Conservation (phyloP, 208 protist genomes). For the Porcisia deanei region DNA sequence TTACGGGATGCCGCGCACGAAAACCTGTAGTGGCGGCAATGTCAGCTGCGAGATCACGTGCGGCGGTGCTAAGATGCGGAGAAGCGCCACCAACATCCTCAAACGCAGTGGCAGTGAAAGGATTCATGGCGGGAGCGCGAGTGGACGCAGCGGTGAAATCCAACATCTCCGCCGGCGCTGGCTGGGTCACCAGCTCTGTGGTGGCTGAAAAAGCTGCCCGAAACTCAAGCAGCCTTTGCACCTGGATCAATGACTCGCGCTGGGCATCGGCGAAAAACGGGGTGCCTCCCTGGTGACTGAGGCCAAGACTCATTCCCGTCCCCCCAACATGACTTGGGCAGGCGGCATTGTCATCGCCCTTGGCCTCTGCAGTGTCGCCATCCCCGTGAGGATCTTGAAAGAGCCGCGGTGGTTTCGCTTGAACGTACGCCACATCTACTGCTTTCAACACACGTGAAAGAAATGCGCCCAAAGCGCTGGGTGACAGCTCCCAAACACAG, state of each 20-base stretch:
- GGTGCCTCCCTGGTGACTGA: not conserved
- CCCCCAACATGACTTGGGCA: not conserved
- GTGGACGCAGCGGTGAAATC: not conserved
- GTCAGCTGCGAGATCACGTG: constrained; percentile 23
- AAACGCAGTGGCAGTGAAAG: not conserved
- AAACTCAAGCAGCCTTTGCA: constrained; percentile 6
- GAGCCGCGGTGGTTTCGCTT: not conserved
- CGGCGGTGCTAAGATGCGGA: constrained; percentile 10
- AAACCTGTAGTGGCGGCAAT: constrained; percentile 21
- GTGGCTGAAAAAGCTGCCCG: not conserved
- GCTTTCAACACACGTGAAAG: not conserved
- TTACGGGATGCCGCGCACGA: not conserved
- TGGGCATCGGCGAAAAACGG: not conserved
- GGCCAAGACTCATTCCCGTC: not conserved
- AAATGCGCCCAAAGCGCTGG: not conserved
- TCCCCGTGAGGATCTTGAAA: not conserved
- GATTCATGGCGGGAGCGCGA: not conserved
- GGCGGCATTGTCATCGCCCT: not conserved
- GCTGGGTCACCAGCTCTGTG: not conserved
- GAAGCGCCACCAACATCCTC: not conserved
- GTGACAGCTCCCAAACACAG: constrained; percentile 1
- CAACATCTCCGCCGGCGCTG: not conserved
- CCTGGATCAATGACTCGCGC: not conserved
- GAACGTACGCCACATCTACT: not conserved
- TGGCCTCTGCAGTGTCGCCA: too few species aligned